Evolutionary conservation across 2,329 filamentous ascomycete species (phyloP), one percentile per base, ranked within the genome.

Genomic region (Arthroderma uncinatum): DNA sequence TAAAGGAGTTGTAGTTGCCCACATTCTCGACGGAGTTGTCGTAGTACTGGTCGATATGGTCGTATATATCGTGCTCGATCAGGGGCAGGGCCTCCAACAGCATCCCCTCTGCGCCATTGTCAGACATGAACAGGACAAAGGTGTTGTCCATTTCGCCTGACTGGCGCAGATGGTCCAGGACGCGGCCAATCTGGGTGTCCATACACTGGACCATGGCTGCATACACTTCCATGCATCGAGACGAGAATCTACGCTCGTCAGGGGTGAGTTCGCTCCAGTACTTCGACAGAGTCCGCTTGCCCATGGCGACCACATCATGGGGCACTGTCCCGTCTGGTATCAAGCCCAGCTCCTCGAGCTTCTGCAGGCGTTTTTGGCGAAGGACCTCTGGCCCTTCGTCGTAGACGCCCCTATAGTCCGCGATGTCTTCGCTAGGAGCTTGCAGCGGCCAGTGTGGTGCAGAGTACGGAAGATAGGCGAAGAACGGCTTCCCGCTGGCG

Each of bases 391-490:
- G 82, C 0, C 82, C 82, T 3, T 82, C 79, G 52, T 82, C 77
- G 63, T 85, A 85, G 0, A 80, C 70, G 16, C 81, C 81, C 12
- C 74, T 74, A 66, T 84, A 84, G 61, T 82, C 79, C 16, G 75
- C 71, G 44, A 80, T 76, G 56, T 78, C 77, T 59, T 81, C 76
- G 54, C 73, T 68, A 0, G 81, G 80, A 0, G 80, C 80, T 62
- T 84, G 82, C 5, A 84, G 68, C 1, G 82, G 82, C 82, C 82
- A 84, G 61, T 84, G 81, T 1, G 81, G 81, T 0, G 81, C 82
- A 0, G 80, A 81, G 65, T 83, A 84, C 1, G 81, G 80, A 1
- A 81, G 71, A 64, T 82, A 83, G 1, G 71, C 80, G 62, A 83
- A 84, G 70, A 84, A 83, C 0, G 81, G 78, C 14, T 64, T 66